Evolutionary conservation across 495 filamentous ascomycete genomes (phyloP).

Genomic region (Aspergillus sclerotioniger): DNA sequence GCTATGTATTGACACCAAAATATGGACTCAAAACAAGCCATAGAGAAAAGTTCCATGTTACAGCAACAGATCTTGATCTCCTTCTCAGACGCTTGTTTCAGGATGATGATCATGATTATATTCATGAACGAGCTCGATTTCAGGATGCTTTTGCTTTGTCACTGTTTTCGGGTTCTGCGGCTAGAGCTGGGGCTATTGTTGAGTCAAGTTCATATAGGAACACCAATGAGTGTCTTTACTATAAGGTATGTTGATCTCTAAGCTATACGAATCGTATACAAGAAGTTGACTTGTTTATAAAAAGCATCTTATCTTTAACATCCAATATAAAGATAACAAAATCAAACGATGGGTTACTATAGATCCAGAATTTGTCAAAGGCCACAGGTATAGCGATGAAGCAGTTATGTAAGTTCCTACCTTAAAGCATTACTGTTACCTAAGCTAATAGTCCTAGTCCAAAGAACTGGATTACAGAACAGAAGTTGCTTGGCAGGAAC

Average conservation of each 20-base stretch:
- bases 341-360: constrained; percentile 25
- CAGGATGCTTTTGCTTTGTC: constrained; percentile 21
- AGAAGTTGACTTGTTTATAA: not conserved
- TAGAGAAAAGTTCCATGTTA: constrained; percentile 18
- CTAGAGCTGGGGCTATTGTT: constrained; percentile 22
- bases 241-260: constrained; percentile 18
- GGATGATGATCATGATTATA: constrained; percentile 22
- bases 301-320: constrained; percentile 22
- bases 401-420: constrained; percentile 13
- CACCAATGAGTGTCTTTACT: constrained; percentile 26
- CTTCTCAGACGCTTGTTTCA: constrained; percentile 20
- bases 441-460: constrained; percentile 6
- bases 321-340: constrained; percentile 10
- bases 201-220: constrained; percentile 23
- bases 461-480: constrained; percentile 23
- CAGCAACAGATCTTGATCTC: constrained; percentile 19
- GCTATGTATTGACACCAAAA: constrained; percentile 12
- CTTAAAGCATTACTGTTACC: not conserved
- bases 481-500: constrained; percentile 19
- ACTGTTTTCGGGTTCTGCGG: constrained; percentile 20
- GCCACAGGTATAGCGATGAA: constrained; percentile 15
- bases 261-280: not conserved
- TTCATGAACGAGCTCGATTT: constrained; percentile 19
- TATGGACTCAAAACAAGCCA: constrained; percentile 21
- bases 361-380: constrained; percentile 24